These are phyloP conservation scores for Asterophora lycoperdoides DNA, from an alignment of 768 basidiomycete species.

Conservation along the genomic window DNA sequence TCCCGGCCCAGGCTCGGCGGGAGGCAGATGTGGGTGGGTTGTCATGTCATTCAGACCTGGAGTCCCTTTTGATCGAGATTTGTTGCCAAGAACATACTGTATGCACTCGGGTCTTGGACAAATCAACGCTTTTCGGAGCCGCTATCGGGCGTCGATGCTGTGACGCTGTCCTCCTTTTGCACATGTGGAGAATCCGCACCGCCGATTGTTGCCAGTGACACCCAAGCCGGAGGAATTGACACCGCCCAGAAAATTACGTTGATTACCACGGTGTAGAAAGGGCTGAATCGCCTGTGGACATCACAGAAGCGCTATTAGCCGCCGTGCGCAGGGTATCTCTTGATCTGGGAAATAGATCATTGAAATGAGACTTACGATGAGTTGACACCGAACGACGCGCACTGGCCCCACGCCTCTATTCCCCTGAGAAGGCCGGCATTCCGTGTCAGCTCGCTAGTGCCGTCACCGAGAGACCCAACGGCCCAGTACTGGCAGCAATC, in stretches of 20 bases:
- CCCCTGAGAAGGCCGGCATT: conserved; percentile 16
- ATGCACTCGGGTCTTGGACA: too few relatives aligned
- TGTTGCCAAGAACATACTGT: too few relatives aligned
- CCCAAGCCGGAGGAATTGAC: conserved; percentile 13
- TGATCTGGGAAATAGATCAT: not conserved
- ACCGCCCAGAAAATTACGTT: conserved; percentile 12
- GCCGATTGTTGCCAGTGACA: conserved; percentile 10
- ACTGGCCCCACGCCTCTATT: conserved; percentile 18
- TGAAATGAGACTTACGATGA: conserved; percentile 19
- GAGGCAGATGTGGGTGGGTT: too few relatives aligned
- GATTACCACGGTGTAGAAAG: conserved; percentile 13
- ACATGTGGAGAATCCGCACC: conserved; percentile 2
- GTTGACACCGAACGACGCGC: conserved; percentile 16
- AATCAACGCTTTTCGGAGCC: not conserved
- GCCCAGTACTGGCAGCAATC: conserved; percentile 14
- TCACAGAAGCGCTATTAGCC: not conserved
- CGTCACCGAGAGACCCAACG: conserved; percentile 16
- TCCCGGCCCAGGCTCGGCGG: too few relatives aligned
- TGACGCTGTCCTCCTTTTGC: not conserved
- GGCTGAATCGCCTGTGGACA: conserved; percentile 11
- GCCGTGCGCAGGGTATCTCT: not conserved
- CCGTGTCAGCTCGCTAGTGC: conserved; percentile 16
- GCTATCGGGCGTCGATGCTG: not conserved
- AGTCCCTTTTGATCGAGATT: too few relatives aligned
- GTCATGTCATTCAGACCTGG: too few relatives aligned